A percentile compares a stretch with the other conserved stretches of the same genome.
Conservation (phyloP, 202 grass and related monocot species). For the Panicum virgatum region DNA sequence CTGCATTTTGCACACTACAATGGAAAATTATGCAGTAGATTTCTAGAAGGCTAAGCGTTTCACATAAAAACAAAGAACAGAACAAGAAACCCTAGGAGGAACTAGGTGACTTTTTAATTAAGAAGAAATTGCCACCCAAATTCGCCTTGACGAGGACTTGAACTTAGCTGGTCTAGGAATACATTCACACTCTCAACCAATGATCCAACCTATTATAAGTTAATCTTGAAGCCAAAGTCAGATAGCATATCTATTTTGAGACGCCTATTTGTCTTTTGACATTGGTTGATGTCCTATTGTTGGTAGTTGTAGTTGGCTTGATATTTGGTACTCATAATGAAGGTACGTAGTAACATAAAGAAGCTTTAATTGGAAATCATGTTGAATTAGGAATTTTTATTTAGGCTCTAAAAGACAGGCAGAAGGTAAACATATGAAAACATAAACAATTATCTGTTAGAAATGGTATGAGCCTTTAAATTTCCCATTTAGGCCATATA, state of each 20-base stretch:
- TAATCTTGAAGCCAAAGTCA: conserved; percentile 12
- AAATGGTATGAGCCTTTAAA: background rate
- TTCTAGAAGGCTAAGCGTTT: conserved; percentile 13
- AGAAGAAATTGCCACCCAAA: too few relatives aligned
- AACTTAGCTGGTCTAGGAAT: too few relatives aligned
- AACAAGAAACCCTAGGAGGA: background rate
- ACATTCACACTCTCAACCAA: background rate
- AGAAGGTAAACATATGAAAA: conserved; percentile 1
- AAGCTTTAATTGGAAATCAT: background rate
- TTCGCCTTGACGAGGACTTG: too few relatives aligned
- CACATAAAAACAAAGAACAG: background rate
- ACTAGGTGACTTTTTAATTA: too few relatives aligned
- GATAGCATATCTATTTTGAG: conserved; percentile 13
- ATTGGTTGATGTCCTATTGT: conserved; percentile 14
- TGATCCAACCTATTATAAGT: background rate
- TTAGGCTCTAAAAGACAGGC: conserved; percentile 4
- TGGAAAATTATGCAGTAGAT: conserved; percentile 7
- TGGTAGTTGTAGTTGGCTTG: background rate
- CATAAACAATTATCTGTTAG: background rate
- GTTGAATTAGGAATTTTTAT: conserved; percentile 24
- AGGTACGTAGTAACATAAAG: conserved; percentile 4
- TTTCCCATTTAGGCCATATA: background rate
- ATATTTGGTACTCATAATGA: conserved; percentile 3
- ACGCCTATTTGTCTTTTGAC: background rate
- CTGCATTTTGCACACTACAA: background rate